phyloP scores from a whole-genome alignment of 2,329 filamentous ascomycete species.

The Fusarium pseudoanthophilum region DNA sequence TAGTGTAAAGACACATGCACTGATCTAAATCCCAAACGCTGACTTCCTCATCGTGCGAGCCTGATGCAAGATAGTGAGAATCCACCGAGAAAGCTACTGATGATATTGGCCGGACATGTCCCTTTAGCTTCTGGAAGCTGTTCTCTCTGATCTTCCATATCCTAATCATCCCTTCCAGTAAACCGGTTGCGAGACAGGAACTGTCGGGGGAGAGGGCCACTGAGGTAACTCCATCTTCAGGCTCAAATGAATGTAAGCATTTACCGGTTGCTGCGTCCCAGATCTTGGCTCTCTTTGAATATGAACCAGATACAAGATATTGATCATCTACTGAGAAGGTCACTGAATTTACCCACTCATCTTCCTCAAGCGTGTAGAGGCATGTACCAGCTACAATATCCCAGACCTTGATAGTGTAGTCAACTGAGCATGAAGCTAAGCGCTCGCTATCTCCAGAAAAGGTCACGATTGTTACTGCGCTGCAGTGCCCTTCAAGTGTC shows the following conservation, averaged over 20 bases:
- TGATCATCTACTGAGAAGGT: background rate
- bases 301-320: background rate
- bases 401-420: rapidly evolving
- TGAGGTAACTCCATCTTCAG: rapidly evolving
- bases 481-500: rapidly evolving
- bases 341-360: rapidly evolving
- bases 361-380: rapidly evolving
- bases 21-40: background rate
- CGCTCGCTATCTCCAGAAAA: background rate
- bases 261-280: rapidly evolving
- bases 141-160: too few relatives aligned
- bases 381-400: background rate
- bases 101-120: rapidly evolving
- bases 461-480: rapidly evolving
- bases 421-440: rapidly evolving
- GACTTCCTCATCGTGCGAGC: rapidly evolving
- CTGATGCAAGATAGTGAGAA: rapidly evolving
- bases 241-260: rapidly evolving
- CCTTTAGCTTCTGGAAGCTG: too few relatives aligned
- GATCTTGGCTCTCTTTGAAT: too few relatives aligned
- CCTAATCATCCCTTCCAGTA: rapidly evolving
- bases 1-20: rapidly evolving
- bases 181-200: rapidly evolving
- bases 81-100: background rate
- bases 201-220: background rate